These are phyloP conservation scores for Tetrahymena malaccensis DNA, from an alignment of 73 alveolate genomes.

Conservation along the genomic window DNA sequence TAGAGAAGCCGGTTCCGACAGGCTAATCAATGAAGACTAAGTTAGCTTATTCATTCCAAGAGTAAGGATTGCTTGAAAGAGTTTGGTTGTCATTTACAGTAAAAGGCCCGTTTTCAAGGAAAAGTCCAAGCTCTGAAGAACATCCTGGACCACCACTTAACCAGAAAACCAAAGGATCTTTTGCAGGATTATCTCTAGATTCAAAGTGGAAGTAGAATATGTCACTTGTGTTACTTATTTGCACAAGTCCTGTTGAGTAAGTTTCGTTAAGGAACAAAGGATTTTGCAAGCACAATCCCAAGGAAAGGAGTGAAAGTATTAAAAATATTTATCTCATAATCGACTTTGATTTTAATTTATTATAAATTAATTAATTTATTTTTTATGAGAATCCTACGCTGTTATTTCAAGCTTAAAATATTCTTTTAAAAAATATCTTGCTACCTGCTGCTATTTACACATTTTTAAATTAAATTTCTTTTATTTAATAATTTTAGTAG, in stretches of 20 bases:
- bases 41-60: slow-evolving; percentile 92
- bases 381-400: too few species aligned
- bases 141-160: slow-evolving; percentile 99
- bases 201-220: not conserved
- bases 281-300: not conserved
- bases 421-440: too few species aligned
- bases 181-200: not conserved
- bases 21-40: slow-evolving; percentile 92
- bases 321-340: not conserved
- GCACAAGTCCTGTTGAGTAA: not conserved
- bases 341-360: too few species aligned
- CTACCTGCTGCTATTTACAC: too few species aligned
- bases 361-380: too few species aligned
- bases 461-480: too few species aligned
- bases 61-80: slow-evolving; percentile 63
- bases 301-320: not conserved
- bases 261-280: not conserved
- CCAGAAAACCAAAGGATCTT: slow-evolving; percentile 92
- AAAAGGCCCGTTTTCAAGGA: slow-evolving; percentile 94
- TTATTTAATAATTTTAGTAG: too few species aligned
- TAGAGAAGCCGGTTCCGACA: slow-evolving; percentile 96
- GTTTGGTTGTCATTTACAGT: slow-evolving; percentile 71
- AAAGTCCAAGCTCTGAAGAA: slow-evolving; percentile 82
- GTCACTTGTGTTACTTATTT: not conserved
- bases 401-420: too few species aligned